Percentiles rank a stretch among this genome's conserved stretches.
These are phyloP conservation scores for Eruca vesicaria DNA, from an alignment of 441 rosid species.

Conservation along the genomic window DNA sequence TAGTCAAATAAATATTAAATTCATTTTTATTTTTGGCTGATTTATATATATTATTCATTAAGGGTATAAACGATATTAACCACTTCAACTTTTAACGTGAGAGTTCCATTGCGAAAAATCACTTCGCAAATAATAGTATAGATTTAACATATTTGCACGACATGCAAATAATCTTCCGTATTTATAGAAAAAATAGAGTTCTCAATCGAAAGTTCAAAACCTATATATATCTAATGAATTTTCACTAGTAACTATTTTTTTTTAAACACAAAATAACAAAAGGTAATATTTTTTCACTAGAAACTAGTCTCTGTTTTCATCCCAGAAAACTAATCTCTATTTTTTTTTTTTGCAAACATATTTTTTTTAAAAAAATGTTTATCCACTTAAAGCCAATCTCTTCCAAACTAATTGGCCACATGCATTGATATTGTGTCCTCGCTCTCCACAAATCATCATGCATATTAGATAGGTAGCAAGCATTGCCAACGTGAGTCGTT, in stretches of 20 bases:
- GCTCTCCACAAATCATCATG: neutral
- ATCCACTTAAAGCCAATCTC: neutral
- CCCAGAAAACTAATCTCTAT: neutral
- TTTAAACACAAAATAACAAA: too few relatives aligned
- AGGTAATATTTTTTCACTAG: too few relatives aligned
- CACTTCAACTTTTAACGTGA: too few relatives aligned
- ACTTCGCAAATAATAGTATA: too few relatives aligned
- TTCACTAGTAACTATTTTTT: too few relatives aligned
- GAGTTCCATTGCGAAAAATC: too few relatives aligned
- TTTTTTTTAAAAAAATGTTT: neutral
- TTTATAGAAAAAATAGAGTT: neutral
- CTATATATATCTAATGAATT: neutral
- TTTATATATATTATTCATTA: too few relatives aligned
- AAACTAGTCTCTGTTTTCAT: neutral
- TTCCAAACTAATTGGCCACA: neutral
- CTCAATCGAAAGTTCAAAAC: neutral
- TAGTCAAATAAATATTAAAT: too few relatives aligned
- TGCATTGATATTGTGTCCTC: slow-evolving; percentile 15
- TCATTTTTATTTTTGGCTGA: too few relatives aligned
- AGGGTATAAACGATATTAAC: too few relatives aligned
- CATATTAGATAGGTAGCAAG: neutral
- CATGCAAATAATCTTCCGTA: neutral
- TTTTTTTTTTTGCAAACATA: neutral
- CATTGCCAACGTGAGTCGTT: neutral
- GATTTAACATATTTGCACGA: too few relatives aligned